These are phyloP conservation scores for Smittium mucronatum DNA, from an alignment of 371 early-diverging fungal genomes.

Conservation along the genomic window DNA sequence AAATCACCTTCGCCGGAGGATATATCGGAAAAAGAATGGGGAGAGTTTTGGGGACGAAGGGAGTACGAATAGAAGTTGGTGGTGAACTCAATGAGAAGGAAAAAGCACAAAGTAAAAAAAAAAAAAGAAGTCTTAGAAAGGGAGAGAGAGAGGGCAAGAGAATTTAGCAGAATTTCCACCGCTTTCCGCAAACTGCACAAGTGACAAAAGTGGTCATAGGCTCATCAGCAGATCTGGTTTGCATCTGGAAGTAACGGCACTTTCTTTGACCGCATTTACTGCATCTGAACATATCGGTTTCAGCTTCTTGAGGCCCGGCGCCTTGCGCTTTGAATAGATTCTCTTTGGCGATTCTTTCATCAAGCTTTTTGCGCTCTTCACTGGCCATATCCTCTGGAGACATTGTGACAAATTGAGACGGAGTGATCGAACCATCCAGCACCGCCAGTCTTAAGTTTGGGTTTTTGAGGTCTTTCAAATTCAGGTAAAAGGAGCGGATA, in stretches of 20 bases:
- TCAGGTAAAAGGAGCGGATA: slow-evolving; percentile 67
- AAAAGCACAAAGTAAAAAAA: too few relatives aligned
- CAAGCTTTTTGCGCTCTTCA: slow-evolving; percentile 57
- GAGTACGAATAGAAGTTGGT: neutral
- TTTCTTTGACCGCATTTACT: slow-evolving; percentile 84
- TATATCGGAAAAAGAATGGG: neutral
- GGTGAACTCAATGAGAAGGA: neutral
- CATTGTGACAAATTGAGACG: slow-evolving; percentile 61
- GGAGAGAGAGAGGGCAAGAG: neutral
- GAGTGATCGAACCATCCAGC: slow-evolving; percentile 50
- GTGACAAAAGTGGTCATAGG: slow-evolving; percentile 95
- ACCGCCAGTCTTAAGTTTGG: slow-evolving; percentile 61
- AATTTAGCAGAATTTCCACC: slow-evolving; percentile 55
- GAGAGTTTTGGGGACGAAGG: neutral
- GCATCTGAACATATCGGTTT: slow-evolving; percentile 90
- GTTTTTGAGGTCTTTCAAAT: slow-evolving; percentile 71
- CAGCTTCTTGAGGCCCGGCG: slow-evolving; percentile 63
- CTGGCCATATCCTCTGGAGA: slow-evolving; percentile 79
- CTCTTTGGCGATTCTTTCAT: slow-evolving; percentile 53
- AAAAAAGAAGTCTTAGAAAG: neutral
- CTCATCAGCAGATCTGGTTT: slow-evolving; percentile 98
- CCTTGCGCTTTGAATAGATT: slow-evolving; percentile 67
- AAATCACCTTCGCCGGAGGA: too few relatives aligned
- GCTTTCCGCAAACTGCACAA: slow-evolving; percentile 67
- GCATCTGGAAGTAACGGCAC: slow-evolving; percentile 92